A percentile compares a stretch with the other conserved stretches of the same genome.
These are phyloP conservation scores for Coccomyxa sp. DNA, from an alignment of 139 green algal species.

Conservation along the genomic window DNA sequence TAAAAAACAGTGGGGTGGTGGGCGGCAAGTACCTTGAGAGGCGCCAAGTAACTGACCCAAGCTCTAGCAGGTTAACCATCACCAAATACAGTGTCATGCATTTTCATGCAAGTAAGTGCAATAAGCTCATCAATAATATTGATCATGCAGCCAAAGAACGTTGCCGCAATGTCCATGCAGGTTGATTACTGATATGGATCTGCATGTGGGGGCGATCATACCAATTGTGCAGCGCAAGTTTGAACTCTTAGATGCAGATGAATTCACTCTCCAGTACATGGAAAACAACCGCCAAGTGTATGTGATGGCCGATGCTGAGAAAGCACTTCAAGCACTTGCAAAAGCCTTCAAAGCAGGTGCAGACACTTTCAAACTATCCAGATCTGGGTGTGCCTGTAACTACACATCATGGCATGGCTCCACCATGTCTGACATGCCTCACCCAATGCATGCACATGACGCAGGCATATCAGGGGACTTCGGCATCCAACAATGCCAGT, in stretches of 20 bases:
- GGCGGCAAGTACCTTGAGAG: slow-evolving; percentile 93
- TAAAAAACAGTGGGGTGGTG: slow-evolving; percentile 75
- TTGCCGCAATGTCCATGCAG: not conserved
- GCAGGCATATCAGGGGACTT: no score
- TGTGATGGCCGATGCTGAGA: slow-evolving; percentile 1
- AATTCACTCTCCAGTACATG: slow-evolving; percentile 77
- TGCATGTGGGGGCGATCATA: slow-evolving; percentile 71
- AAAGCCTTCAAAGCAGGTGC: not conserved
- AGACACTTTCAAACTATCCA: not conserved
- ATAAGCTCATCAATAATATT: not conserved
- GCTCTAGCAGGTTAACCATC: not conserved
- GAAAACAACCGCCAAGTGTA: slow-evolving; percentile 39
- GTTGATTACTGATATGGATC: slow-evolving; percentile 59
- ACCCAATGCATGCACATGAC: no score
- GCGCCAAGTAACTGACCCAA: slow-evolving; percentile 19
- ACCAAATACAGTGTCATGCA: not conserved
- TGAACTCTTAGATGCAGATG: slow-evolving; percentile 76
- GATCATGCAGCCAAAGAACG: not conserved
- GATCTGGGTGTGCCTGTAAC: not conserved
- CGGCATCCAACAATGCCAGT: no score
- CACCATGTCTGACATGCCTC: no score
- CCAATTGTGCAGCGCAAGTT: slow-evolving; percentile 74
- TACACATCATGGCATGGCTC: no score
- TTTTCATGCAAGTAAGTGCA: not conserved
- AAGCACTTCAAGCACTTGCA: not conserved